Percentiles rank a stretch among this genome's conserved stretches.
These are phyloP conservation scores for Protomyces arabidopsidicola DNA, from an alignment of 1,139 yeast genomes.

Conservation along the genomic window DNA sequence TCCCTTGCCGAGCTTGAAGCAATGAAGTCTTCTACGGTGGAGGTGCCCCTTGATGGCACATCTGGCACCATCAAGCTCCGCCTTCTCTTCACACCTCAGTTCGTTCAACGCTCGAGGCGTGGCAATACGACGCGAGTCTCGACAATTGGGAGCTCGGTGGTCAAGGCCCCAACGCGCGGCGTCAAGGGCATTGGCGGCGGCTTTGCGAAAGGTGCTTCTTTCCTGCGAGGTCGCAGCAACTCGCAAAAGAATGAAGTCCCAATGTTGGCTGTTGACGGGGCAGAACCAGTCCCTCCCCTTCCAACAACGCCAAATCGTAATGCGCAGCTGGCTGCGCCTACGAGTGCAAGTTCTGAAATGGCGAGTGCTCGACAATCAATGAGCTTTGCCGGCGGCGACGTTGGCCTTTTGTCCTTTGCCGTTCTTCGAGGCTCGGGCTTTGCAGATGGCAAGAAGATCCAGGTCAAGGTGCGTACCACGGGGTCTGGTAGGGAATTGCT, in stretches of 20 bases:
- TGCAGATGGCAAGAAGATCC: conserved; percentile 36
- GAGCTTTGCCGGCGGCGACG: conserved; percentile 23
- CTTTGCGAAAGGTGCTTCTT: conserved; percentile 32
- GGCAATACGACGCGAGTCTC: conserved; percentile 29
- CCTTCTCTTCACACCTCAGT: conserved; percentile 64
- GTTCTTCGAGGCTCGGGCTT: conserved; percentile 38
- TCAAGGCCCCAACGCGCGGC: conserved; percentile 36
- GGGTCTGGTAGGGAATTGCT: conserved; percentile 50
- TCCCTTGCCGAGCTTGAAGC: conserved; percentile 60
- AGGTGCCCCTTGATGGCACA: conserved; percentile 47
- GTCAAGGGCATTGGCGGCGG: conserved; percentile 35
- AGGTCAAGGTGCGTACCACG: conserved; percentile 37
- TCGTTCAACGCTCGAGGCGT: conserved; percentile 47
- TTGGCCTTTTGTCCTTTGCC: not conserved
- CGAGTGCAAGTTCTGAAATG: not conserved
- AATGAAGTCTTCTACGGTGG: conserved; percentile 50
- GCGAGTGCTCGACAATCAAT: not conserved
- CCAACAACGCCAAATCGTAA: conserved; percentile 28
- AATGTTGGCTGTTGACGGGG: conserved; percentile 32
- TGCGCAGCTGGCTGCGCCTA: conserved; percentile 4
- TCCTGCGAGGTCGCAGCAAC: conserved; percentile 17
- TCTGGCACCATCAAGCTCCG: conserved; percentile 60
- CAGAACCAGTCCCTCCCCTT: not conserved
- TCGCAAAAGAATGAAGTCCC: conserved; percentile 1
- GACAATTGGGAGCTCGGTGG: conserved; percentile 32